These are phyloP conservation scores for Talaromyces pinophilus DNA, from an alignment of 2,329 filamentous ascomycete genomes.

Conservation along the genomic window DNA sequence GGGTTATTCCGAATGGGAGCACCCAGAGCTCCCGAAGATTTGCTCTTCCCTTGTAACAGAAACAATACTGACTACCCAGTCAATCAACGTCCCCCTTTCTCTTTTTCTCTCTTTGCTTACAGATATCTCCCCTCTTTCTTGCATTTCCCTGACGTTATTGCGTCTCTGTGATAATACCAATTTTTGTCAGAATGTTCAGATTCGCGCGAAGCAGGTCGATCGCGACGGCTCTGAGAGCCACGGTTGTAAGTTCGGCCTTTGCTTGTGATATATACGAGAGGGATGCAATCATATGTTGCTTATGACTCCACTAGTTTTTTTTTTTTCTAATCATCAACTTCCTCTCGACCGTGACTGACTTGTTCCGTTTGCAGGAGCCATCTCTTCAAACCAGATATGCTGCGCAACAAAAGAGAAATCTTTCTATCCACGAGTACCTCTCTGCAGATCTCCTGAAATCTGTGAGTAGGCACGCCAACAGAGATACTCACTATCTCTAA, in stretches of 20 bases:
- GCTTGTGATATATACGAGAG: conserved; percentile 5
- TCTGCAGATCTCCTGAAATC: conserved; percentile 84
- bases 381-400: conserved; percentile 56
- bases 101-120: not conserved
- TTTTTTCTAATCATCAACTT: not conserved
- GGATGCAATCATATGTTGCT: conserved; percentile 2
- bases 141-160: conserved; percentile 3
- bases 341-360: conserved; percentile 47
- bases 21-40: conserved; percentile 16
- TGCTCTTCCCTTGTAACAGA: conserved; percentile 14
- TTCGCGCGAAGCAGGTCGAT: conserved; percentile 79
- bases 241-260: conserved; percentile 62
- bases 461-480: conserved; percentile 45
- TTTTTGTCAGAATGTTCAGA: conserved; percentile 69
- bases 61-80: not conserved
- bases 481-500: conserved; percentile 23
- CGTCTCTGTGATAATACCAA: conserved; percentile 8
- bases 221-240: conserved; percentile 75
- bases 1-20: conserved; percentile 22
- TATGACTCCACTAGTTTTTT: not conserved
- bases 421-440: conserved; percentile 98
- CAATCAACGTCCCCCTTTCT: not conserved
- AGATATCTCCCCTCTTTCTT: conserved; percentile 7
- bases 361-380: conserved; percentile 52
- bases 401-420: conserved; percentile 78